A percentile compares a stretch with the other conserved stretches of the same genome.
phyloP scores from a whole-genome alignment of 2,329 filamentous ascomycete species.

The Didymella keratinophila region DNA sequence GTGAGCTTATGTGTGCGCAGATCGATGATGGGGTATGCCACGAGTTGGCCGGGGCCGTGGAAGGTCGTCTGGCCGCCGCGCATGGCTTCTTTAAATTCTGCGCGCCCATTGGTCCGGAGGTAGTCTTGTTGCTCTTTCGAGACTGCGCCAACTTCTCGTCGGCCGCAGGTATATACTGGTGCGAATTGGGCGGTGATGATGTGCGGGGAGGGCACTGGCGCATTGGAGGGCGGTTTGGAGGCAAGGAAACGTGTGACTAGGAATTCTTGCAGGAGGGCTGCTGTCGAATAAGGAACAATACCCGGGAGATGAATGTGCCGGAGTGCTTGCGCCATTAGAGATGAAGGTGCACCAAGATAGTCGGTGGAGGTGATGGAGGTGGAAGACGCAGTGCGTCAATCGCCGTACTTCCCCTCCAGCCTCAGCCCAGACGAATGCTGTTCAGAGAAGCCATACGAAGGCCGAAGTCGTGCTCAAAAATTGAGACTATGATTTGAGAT shows the following conservation, averaged over 20 bases:
- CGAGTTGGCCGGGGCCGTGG: conserved; percentile 90
- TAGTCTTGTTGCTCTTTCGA: conserved; percentile 55
- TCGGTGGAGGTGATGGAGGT: too few relatives aligned
- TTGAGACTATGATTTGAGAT: background rate
- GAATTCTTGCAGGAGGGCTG: conserved; percentile 63
- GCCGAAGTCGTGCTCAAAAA: background rate
- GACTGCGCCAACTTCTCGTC: conserved; percentile 71
- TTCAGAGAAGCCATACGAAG: background rate
- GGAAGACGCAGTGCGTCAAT: conserved; percentile 4
- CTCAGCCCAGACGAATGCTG: background rate
- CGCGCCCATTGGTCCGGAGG: conserved; percentile 54
- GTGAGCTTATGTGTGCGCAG: conserved; percentile 72
- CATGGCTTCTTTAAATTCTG: conserved; percentile 73
- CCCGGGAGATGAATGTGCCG: conserved; percentile 67
- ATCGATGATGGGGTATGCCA: conserved; percentile 92
- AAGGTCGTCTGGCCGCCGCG: conserved; percentile 93
- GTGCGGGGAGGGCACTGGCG: conserved; percentile 64
- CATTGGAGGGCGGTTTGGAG: conserved; percentile 61
- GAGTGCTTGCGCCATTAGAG: conserved; percentile 45
- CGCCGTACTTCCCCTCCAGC: conserved; percentile 1
- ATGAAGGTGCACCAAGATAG: background rate
- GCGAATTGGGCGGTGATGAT: conserved; percentile 83
- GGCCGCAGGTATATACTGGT: conserved; percentile 89
- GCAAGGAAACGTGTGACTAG: conserved; percentile 66
- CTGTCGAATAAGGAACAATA: conserved; percentile 63